A percentile compares a stretch with the other conserved stretches of the same genome.
Evolutionary conservation across 495 filamentous ascomycete species (phyloP).

Genomic region (Xylaria cubensis): DNA sequence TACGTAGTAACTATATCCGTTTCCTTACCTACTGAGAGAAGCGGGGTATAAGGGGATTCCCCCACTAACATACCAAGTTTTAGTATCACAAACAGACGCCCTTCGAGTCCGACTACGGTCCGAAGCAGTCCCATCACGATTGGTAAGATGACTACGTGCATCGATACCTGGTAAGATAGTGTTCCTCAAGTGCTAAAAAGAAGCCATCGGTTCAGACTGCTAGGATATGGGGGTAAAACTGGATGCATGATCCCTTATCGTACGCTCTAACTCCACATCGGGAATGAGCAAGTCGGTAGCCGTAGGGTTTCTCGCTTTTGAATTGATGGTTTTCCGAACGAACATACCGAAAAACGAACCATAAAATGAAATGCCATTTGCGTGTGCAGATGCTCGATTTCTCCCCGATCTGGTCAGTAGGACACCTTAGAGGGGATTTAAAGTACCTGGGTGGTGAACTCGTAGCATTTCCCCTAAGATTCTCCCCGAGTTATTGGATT

Average conservation of each 20-base stretch:
- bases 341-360: background rate
- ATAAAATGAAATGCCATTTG: background rate
- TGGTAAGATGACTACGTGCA: background rate
- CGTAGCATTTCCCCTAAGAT: background rate
- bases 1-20: background rate
- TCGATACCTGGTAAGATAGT: background rate
- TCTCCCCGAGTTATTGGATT: background rate
- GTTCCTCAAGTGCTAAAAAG: background rate
- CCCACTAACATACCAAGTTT: background rate
- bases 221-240: background rate
- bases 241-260: background rate
- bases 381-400: background rate
- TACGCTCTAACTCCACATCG: background rate
- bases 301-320: background rate
- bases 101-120: background rate
- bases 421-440: background rate
- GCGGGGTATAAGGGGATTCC: background rate
- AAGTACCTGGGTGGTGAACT: background rate
- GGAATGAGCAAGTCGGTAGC: background rate
- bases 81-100: background rate
- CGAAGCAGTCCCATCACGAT: background rate
- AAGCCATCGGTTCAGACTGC: background rate
- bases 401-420: background rate
- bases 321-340: background rate
- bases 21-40: background rate